These are phyloP conservation scores for Lactarius indigo DNA, from an alignment of 768 basidiomycete genomes.

Conservation along the genomic window DNA sequence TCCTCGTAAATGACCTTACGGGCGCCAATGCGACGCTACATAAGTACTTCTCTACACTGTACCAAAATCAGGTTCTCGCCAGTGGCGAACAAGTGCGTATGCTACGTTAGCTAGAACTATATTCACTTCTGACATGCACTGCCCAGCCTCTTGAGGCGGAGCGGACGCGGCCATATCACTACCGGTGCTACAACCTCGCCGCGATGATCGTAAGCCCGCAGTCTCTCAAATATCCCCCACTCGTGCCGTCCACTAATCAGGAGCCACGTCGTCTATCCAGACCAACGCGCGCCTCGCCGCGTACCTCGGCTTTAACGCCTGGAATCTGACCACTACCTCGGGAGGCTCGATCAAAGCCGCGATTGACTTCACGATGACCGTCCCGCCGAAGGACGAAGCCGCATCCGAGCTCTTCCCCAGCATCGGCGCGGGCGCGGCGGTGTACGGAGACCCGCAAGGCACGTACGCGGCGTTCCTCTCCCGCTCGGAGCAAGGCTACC, in stretches of 20 bases:
- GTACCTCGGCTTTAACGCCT: slow-evolving; percentile 30
- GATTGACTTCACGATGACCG: slow-evolving; percentile 32
- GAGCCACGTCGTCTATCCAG: background rate
- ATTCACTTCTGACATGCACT: slow-evolving; percentile 27
- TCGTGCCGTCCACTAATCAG: background rate
- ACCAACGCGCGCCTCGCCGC: slow-evolving; percentile 32
- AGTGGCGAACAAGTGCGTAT: slow-evolving; percentile 29
- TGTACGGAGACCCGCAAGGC: slow-evolving; percentile 34
- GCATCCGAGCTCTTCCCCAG: slow-evolving; percentile 27
- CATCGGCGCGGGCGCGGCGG: slow-evolving; percentile 29
- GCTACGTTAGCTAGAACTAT: too few relatives aligned
- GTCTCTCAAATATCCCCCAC: background rate
- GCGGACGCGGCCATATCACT: slow-evolving; percentile 35
- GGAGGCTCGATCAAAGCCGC: slow-evolving; percentile 33
- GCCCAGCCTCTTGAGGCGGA: slow-evolving; percentile 33
- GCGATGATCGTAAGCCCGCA: slow-evolving; percentile 32
- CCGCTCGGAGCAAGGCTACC: slow-evolving; percentile 12
- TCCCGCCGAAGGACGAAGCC: slow-evolving; percentile 25
- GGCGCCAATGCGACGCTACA: slow-evolving; percentile 29
- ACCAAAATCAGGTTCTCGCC: slow-evolving; percentile 29
- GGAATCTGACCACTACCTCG: slow-evolving; percentile 28
- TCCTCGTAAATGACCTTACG: slow-evolving; percentile 29
- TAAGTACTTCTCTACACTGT: slow-evolving; percentile 30
- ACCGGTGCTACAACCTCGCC: slow-evolving; percentile 34
- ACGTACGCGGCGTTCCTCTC: slow-evolving; percentile 30